Percentiles rank a stretch among this genome's conserved stretches.
phyloP scores from a whole-genome alignment of 257 asterid genomes.

The Capsicum rhomboideum region DNA sequence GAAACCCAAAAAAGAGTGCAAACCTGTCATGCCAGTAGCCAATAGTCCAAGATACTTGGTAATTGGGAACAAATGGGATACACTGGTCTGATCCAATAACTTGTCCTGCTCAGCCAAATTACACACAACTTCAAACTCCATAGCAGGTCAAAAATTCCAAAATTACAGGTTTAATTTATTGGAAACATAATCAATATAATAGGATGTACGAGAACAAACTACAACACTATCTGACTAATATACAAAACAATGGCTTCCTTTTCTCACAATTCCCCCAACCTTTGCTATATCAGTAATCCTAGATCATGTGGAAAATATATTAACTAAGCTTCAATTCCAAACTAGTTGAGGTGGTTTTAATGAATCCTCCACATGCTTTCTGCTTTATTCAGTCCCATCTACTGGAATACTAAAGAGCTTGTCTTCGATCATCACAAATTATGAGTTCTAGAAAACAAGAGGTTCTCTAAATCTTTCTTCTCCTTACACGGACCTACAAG shows the following conservation, averaged over 20 bases:
- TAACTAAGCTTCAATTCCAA: neutral
- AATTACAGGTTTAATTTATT: neutral
- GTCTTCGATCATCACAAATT: neutral
- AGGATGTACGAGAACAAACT: neutral
- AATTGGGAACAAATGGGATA: slow-evolving; percentile 76
- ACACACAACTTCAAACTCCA: slow-evolving; percentile 2
- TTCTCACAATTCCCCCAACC: neutral
- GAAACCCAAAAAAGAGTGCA: neutral
- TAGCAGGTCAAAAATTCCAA: neutral
- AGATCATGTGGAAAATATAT: neutral
- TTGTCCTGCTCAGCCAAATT: slow-evolving; percentile 62
- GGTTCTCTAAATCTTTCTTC: too few species aligned
- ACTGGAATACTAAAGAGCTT: neutral
- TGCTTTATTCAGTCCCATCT: neutral
- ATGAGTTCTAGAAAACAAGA: neutral
- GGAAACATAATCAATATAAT: neutral
- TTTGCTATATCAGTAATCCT: neutral
- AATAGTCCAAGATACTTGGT: slow-evolving; percentile 80
- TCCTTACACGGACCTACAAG: neutral
- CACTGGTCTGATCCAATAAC: slow-evolving; percentile 92
- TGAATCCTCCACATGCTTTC: neutral
- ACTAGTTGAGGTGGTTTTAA: neutral
- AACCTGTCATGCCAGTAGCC: slow-evolving; percentile 98
- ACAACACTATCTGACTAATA: neutral
- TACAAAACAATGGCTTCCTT: neutral